phyloP scores from a whole-genome alignment of 1,139 yeast genomes.

The Scheffersomyces segobiensis region DNA sequence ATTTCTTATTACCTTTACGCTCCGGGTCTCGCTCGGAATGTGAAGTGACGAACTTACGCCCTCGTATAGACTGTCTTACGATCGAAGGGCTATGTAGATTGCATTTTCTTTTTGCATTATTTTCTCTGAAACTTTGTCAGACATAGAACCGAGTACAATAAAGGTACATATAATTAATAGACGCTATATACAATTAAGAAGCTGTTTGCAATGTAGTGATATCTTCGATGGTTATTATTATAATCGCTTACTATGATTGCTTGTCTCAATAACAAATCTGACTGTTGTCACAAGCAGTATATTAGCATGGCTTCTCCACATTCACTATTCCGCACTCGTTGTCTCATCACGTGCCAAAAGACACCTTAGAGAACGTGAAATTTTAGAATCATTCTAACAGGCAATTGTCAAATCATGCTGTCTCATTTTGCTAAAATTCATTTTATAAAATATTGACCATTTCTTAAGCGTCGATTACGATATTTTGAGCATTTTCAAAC shows the following conservation, averaged over 20 bases:
- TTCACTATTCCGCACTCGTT: no score
- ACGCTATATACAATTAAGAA: neutral
- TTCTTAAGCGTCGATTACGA: neutral
- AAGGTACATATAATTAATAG: neutral
- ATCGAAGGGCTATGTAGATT: neutral
- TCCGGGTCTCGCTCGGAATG: constrained; percentile 41
- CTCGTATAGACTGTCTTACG: neutral
- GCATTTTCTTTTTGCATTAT: neutral
- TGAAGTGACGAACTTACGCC: constrained; percentile 5
- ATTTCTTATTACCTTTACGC: constrained; percentile 59
- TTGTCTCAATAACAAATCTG: no score
- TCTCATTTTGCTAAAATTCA: neutral
- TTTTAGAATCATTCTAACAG: neutral
- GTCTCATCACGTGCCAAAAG: neutral
- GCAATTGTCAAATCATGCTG: neutral
- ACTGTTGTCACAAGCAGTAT: no score
- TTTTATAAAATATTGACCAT: no score
- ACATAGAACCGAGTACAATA: neutral
- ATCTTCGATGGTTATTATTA: no score
- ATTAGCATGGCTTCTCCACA: no score
- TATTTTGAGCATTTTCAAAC: no score
- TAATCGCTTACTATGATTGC: no score
- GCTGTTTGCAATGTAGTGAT: neutral
- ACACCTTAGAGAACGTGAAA: neutral
- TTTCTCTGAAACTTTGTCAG: neutral